These are phyloP conservation scores for Nakaseomyces nivariensis DNA, from an alignment of 1,139 yeast species.

Conservation along the genomic window DNA sequence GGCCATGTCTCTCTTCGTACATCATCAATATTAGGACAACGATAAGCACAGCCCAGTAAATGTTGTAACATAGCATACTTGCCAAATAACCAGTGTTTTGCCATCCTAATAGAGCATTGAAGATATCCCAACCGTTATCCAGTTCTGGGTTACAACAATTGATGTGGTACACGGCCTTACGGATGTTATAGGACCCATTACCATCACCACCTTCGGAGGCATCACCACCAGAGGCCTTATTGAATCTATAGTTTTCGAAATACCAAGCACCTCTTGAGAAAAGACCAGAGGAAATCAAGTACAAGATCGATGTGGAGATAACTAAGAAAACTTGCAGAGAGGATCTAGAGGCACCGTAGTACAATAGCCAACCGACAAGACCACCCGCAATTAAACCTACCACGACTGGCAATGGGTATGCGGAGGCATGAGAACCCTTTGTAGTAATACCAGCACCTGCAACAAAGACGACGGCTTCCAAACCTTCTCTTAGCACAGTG, in stretches of 20 bases:
- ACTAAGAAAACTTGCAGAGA: conserved; percentile 75
- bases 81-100: conserved; percentile 88
- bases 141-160: conserved; percentile 87
- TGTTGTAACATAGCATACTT: conserved; percentile 70
- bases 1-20: conserved; percentile 60
- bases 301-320: conserved; percentile 70
- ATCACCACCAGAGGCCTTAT: conserved; percentile 69
- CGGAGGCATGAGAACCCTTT: conserved; percentile 41
- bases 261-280: conserved; percentile 87
- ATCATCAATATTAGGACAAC: conserved; percentile 47
- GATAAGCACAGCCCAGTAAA: conserved; percentile 69
- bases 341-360: conserved; percentile 62
- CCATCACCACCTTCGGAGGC: conserved; percentile 86
- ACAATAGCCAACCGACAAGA: conserved; percentile 54
- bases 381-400: conserved; percentile 69
- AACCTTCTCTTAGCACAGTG: conserved; percentile 81
- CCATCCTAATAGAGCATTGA: conserved; percentile 83
- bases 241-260: conserved; percentile 58
- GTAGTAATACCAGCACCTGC: conserved; percentile 76
- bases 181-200: conserved; percentile 80
- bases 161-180: conserved; percentile 78
- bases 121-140: conserved; percentile 89
- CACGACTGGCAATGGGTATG: conserved; percentile 79
- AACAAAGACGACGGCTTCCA: conserved; percentile 84
- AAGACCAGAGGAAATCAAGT: conserved; percentile 79